Evolutionary conservation across 371 early-diverging fungal genomes (phyloP).

Genomic region (Chytridiales sp.): DNA sequence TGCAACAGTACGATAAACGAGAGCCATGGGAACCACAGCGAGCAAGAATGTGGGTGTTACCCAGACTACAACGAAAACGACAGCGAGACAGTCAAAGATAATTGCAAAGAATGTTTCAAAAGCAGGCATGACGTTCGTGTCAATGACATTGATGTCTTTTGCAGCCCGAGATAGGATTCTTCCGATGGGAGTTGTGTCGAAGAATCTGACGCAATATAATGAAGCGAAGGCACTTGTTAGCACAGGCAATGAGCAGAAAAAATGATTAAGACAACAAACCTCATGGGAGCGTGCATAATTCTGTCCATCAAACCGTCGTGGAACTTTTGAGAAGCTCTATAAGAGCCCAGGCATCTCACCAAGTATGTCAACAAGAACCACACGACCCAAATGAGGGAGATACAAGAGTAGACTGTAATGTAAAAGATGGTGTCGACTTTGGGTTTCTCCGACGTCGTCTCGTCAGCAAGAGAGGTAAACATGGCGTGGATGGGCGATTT

Average conservation of each 20-base stretch:
- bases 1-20: slow-evolving; percentile 37
- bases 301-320: slow-evolving; percentile 35
- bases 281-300: slow-evolving; percentile 53
- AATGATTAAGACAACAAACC: too few species aligned
- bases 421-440: slow-evolving; percentile 30
- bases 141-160: slow-evolving; percentile 73
- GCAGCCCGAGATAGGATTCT: slow-evolving; percentile 47
- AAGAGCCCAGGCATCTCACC: slow-evolving; percentile 26
- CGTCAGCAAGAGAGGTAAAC: too few species aligned
- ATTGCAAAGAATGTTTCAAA: slow-evolving; percentile 10
- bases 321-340: slow-evolving; percentile 37
- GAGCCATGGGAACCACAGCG: slow-evolving; percentile 29
- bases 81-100: slow-evolving; percentile 8
- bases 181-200: slow-evolving; percentile 73
- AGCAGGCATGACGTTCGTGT: slow-evolving; percentile 30
- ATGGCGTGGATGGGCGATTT: too few species aligned
- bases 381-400: slow-evolving; percentile 18
- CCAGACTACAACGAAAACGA: slow-evolving; percentile 32
- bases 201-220: too few species aligned
- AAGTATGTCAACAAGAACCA: slow-evolving; percentile 18
- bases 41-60: slow-evolving; percentile 55
- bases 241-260: too few species aligned
- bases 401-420: slow-evolving; percentile 33
- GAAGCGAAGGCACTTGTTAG: too few species aligned
- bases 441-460: background rate